phyloP scores from a whole-genome alignment of 2,329 filamentous ascomycete genomes.

The Pyrenophora tritici-repentis region DNA sequence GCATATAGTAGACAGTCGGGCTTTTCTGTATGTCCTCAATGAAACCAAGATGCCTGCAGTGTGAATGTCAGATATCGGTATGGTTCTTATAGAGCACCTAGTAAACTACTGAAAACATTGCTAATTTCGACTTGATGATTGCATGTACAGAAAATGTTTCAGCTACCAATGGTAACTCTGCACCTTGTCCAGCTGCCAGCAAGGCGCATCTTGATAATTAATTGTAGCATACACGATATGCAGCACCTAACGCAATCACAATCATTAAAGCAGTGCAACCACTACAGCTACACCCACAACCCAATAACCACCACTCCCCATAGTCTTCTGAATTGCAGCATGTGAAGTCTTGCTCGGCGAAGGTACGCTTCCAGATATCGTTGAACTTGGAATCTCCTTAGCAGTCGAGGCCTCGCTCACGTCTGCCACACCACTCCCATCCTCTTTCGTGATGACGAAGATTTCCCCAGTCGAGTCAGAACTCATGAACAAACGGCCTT shows the following conservation, averaged over 20 bases:
- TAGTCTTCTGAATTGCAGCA: slow-evolving; percentile 2
- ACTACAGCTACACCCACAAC: slow-evolving; percentile 8
- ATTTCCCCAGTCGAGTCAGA: slow-evolving; percentile 70
- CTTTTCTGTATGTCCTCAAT: no score
- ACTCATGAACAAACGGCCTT: slow-evolving; percentile 65
- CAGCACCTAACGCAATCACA: background rate
- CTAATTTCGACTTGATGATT: no score
- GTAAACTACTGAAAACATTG: no score
- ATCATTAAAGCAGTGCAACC: slow-evolving; percentile 8
- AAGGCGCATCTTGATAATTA: background rate
- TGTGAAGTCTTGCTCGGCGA: slow-evolving; percentile 6
- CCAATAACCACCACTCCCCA: slow-evolving; percentile 13
- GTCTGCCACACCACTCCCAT: slow-evolving; percentile 38
- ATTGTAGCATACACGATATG: background rate
- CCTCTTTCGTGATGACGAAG: slow-evolving; percentile 55
- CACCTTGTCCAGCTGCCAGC: no score
- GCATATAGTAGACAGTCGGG: no score
- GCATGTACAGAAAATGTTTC: no score
- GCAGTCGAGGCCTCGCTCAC: slow-evolving; percentile 24
- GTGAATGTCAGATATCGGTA: no score
- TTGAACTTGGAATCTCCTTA: slow-evolving; percentile 16
- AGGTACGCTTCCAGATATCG: slow-evolving; percentile 13
- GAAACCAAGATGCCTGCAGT: no score
- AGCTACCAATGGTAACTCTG: no score
- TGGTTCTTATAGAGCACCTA: no score